Evolutionary conservation across 2,329 filamentous ascomycete species (phyloP), one percentile per base, ranked within the genome.

Genomic region (Clarireedia sp.): DNA sequence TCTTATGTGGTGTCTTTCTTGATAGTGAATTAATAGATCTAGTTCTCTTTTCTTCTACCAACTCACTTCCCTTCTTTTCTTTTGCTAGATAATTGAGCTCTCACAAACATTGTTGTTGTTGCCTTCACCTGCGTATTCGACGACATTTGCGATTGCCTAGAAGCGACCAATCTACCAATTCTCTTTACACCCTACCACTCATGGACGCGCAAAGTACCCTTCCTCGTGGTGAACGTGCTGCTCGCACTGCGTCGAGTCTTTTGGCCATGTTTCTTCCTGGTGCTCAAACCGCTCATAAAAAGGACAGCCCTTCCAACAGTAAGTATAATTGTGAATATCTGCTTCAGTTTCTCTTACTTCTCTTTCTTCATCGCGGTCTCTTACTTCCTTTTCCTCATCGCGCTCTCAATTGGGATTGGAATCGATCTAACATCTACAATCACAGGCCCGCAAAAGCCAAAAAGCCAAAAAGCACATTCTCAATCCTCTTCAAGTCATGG

Each of bases 201-300:
- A 24, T 46, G 41, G 19, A 33, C 21, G 16, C 48, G 44, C 38
- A 47, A 38, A 19, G 1, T 45, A 33, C 48, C 12, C 49, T 24
- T 21, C 23, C 54, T 41, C 24, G 37, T 17, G 12, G 47, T 23
- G 56, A 40, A 19, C 57, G 54, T 48, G 58, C 55, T 29, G 10
- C 29, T 33, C 29, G 12, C 10, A 59, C 61, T 17, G 62, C 63
- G 19, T 66, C 63, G 26, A 63, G 50, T 45, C 53, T 68, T 12
- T 63, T 68, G 17, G 60, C 63, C 2, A 60, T 64, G 44, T 67
- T 66, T 41, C 56, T 64, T 5, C 64, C 66, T 14, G 61, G 60
- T 17, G 57, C 57, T 8, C 55, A 56, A n/a, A 57, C 61, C 1
- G 45, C 59, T 14, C 66, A 68, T 54, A 68, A 68, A 55, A 66